These are phyloP conservation scores for Triticum timopheevii DNA, from an alignment of 176 grass and related monocot species.

Conservation along the genomic window DNA sequence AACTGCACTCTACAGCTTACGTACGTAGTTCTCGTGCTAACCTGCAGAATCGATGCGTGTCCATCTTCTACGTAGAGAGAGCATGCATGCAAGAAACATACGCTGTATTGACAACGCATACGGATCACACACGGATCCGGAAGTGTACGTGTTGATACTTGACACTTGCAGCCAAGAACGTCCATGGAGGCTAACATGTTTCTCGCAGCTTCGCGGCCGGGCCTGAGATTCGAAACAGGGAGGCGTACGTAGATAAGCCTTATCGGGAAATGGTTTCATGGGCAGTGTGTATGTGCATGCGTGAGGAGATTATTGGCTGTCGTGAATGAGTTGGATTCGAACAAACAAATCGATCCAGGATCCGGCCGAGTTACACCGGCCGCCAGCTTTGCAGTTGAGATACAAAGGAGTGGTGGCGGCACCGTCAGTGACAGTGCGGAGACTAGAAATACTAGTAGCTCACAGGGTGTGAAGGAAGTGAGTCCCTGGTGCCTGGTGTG, in stretches of 20 bases:
- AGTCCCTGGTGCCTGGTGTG: too few species aligned
- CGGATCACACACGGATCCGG: background rate
- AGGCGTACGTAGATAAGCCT: slow-evolving; percentile 16
- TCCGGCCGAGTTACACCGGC: background rate
- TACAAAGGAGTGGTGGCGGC: background rate
- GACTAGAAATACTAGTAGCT: too few species aligned
- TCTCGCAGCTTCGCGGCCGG: background rate
- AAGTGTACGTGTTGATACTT: background rate
- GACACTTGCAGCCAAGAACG: slow-evolving; percentile 28
- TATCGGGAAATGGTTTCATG: background rate
- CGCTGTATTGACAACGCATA: slow-evolving; percentile 12
- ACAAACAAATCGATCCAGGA: slow-evolving; percentile 16
- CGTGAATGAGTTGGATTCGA: slow-evolving; percentile 29
- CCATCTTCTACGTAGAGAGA: background rate
- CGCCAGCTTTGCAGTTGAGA: slow-evolving; percentile 21
- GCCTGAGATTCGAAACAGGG: background rate
- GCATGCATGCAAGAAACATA: background rate
- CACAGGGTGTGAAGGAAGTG: too few species aligned
- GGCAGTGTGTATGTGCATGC: background rate
- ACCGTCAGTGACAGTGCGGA: background rate
- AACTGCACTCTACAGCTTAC: background rate
- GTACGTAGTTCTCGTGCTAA: background rate
- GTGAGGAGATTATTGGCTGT: background rate
- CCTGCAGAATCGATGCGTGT: background rate
- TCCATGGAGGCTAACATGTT: slow-evolving; percentile 13